Conservation (phyloP, 2,329 filamentous ascomycete species). For the Lecanicillium sp. region DNA sequence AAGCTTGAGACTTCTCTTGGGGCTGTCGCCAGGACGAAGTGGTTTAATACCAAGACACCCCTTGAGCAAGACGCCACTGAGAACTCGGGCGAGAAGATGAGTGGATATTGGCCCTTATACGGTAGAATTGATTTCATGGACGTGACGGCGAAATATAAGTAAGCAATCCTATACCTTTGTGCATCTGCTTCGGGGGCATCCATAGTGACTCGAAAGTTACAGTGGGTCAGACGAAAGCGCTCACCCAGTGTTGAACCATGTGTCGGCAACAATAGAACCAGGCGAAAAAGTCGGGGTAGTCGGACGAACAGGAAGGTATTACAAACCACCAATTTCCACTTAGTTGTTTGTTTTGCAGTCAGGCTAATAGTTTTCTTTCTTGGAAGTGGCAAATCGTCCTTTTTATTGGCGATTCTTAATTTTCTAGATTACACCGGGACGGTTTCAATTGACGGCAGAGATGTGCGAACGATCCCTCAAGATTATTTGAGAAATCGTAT, state of each 20-base stretch:
- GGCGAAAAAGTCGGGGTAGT: constrained; percentile 22
- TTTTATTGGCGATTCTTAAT: constrained; percentile 1
- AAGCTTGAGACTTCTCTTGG: constrained; percentile 15
- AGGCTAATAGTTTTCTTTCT: too few species aligned
- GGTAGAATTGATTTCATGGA: constrained; percentile 11
- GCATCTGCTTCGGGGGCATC: too few species aligned
- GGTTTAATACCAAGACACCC: constrained; percentile 6
- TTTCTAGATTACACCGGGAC: not conserved
- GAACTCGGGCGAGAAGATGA: too few species aligned
- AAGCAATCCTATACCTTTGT: not conserved
- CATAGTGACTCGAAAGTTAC: not conserved
- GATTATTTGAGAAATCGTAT: constrained; percentile 2
- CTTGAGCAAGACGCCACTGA: too few species aligned
- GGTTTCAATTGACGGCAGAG: not conserved
- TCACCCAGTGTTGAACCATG: constrained; percentile 13
- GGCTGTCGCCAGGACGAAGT: constrained; percentile 12
- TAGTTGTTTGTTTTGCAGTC: too few species aligned
- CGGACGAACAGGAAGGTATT: constrained; percentile 24
- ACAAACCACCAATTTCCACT: too few species aligned
- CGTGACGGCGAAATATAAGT: constrained; percentile 11
- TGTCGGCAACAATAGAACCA: constrained; percentile 19
- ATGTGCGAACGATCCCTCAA: not conserved
- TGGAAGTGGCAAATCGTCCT: constrained; percentile 1
- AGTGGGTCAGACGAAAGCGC: not conserved
- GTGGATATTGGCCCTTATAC: constrained; percentile 11